Evolutionary conservation across 768 basidiomycete genomes (phyloP).

Genomic region (Xerocomellus chrysenteron): DNA sequence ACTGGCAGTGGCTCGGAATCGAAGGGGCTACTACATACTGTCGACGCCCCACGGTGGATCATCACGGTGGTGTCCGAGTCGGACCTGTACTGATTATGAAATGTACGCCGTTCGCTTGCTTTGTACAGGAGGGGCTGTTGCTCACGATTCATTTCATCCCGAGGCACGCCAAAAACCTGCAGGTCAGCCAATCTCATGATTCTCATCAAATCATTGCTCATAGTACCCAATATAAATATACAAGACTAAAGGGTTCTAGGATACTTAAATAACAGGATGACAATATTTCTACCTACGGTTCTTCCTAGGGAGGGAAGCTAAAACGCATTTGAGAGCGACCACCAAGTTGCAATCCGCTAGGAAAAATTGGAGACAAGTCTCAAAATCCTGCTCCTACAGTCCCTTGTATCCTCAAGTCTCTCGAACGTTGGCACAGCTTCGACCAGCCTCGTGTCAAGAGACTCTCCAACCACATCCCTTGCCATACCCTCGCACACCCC

Average conservation of each 20-base stretch:
- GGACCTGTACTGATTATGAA: no score
- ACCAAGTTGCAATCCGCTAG: neutral
- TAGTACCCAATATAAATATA: neutral
- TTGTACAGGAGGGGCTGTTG: no score
- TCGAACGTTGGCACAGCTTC: constrained; percentile 8
- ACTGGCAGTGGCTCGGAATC: neutral
- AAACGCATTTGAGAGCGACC: neutral
- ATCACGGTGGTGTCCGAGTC: no score
- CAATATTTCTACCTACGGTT: no score
- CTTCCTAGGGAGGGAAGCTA: no score
- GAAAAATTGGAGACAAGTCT: constrained; percentile 3
- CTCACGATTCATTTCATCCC: no score
- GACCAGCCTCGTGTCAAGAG: constrained; percentile 1
- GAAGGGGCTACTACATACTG: no score
- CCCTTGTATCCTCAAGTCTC: neutral
- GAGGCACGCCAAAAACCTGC: no score
- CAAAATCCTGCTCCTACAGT: neutral
- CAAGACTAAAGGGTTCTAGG: neutral
- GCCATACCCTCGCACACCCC: neutral
- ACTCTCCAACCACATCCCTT: neutral
- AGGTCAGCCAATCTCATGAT: no score
- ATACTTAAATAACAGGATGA: no score
- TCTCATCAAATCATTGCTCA: neutral
- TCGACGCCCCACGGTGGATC: no score
- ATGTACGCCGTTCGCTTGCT: no score